Evolutionary conservation across 345 rosid genomes (phyloP).

Genomic region (Melaleuca alternifolia): DNA sequence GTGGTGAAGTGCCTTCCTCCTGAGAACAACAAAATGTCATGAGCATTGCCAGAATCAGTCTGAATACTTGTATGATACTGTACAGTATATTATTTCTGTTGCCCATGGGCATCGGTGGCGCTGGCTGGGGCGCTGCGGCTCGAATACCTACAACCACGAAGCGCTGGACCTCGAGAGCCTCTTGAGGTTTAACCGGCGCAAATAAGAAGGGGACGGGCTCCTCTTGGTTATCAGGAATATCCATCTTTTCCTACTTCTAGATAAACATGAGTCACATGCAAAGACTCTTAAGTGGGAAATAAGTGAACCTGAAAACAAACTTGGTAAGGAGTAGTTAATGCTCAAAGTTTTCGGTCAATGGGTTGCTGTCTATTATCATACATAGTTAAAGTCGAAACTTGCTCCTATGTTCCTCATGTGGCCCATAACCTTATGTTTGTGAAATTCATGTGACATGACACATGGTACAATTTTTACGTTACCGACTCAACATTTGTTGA

Average conservation of each 20-base stretch:
- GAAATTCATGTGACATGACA: not conserved
- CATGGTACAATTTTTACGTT: not conserved
- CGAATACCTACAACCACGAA: not conserved
- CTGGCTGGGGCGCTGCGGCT: not conserved
- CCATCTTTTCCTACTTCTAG: not conserved
- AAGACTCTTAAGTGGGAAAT: not conserved
- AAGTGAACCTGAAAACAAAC: not conserved
- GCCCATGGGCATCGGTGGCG: not conserved
- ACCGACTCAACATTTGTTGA: not conserved
- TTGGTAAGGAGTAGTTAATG: not conserved
- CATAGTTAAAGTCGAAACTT: not conserved
- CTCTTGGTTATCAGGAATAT: not conserved
- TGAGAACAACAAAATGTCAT: not conserved
- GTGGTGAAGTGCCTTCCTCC: not conserved
- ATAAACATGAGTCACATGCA: not conserved
- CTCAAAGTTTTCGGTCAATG: not conserved
- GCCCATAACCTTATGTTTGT: not conserved
- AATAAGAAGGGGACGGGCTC: not conserved
- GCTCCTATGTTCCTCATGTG: not conserved
- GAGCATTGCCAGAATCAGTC: not conserved
- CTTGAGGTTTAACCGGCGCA: not conserved
- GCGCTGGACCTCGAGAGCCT: not conserved
- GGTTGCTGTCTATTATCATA: not conserved
- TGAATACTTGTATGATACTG: not conserved
- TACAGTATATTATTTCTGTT: not conserved